A percentile compares a stretch with the other conserved stretches of the same genome.
These are phyloP conservation scores for Penicillium brasilianum DNA, from an alignment of 2,329 filamentous ascomycete genomes.

Conservation along the genomic window DNA sequence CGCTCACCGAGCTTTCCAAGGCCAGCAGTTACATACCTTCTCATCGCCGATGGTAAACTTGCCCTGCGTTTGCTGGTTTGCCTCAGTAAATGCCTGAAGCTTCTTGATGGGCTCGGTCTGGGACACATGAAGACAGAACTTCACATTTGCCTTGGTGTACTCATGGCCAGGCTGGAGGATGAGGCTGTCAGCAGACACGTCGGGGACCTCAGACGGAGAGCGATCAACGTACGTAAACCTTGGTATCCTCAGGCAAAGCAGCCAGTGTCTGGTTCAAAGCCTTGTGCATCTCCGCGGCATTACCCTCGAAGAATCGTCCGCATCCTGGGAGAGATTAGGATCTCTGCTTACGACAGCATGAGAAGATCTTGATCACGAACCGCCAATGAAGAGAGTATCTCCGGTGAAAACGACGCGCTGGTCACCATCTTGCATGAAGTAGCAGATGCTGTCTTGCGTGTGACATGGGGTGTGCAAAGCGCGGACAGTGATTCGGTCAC, in stretches of 20 bases:
- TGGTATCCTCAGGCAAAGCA: slow-evolving; percentile 83
- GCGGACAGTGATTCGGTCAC: slow-evolving; percentile 76
- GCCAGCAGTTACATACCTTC: slow-evolving; percentile 66
- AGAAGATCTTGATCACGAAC: slow-evolving; percentile 51
- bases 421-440: slow-evolving; percentile 78
- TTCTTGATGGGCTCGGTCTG: slow-evolving; percentile 77
- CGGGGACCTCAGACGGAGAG: background rate
- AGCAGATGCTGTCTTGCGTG: slow-evolving; percentile 98
- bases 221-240: slow-evolving; percentile 73
- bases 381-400: slow-evolving; percentile 93
- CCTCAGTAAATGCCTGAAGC: slow-evolving; percentile 75
- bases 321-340: slow-evolving; percentile 64
- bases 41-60: slow-evolving; percentile 97
- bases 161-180: slow-evolving; percentile 80
- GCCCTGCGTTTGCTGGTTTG: slow-evolving; percentile 87
- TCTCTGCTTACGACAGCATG: background rate
- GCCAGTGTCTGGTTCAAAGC: slow-evolving; percentile 86
- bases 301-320: slow-evolving; percentile 95
- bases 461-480: slow-evolving; percentile 96
- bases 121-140: slow-evolving; percentile 78
- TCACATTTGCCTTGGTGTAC: slow-evolving; percentile 96
- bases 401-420: slow-evolving; percentile 87
- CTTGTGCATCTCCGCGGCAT: slow-evolving; percentile 85
- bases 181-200: slow-evolving; percentile 10
- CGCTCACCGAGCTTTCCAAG: too few species aligned